These are phyloP conservation scores for Diaporthe vaccinii DNA, from an alignment of 2,329 filamentous ascomycete genomes.

Conservation along the genomic window DNA sequence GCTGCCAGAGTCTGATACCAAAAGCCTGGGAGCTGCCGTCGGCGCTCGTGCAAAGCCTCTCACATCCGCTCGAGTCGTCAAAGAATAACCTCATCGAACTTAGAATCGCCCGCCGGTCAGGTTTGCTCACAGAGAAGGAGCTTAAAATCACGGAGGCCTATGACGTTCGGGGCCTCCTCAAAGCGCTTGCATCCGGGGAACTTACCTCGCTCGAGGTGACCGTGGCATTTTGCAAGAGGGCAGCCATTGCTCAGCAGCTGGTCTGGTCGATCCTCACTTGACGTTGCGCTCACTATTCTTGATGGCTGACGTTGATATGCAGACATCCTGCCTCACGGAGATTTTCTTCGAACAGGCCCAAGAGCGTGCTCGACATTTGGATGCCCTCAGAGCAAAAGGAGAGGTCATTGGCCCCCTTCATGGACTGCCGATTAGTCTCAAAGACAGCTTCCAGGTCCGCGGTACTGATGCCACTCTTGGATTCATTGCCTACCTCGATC, in stretches of 20 bases:
- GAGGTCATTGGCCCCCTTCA: slow-evolving; percentile 37
- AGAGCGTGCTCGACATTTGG: slow-evolving; percentile 37
- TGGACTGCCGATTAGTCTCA: slow-evolving; percentile 40
- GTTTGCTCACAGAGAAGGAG: slow-evolving; percentile 37
- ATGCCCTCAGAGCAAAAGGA: slow-evolving; percentile 29
- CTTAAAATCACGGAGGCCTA: slow-evolving; percentile 39
- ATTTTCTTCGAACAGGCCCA: slow-evolving; percentile 37
- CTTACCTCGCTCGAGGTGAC: slow-evolving; percentile 40
- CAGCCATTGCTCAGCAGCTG: slow-evolving; percentile 41
- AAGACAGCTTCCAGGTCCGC: slow-evolving; percentile 40
- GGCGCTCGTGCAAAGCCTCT: slow-evolving; percentile 5
- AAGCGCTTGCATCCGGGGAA: slow-evolving; percentile 31
- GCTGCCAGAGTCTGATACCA: slow-evolving; percentile 30
- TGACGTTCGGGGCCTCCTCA: slow-evolving; percentile 32
- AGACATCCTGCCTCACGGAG: slow-evolving; percentile 41
- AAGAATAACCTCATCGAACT: slow-evolving; percentile 40
- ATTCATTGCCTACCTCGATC: slow-evolving; percentile 38
- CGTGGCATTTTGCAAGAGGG: slow-evolving; percentile 40
- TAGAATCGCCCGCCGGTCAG: slow-evolving; percentile 26
- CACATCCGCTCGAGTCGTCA: slow-evolving; percentile 34
- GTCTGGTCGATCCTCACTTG: neutral
- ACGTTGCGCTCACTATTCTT: neutral
- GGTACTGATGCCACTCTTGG: slow-evolving; percentile 39
- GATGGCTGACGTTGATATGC: neutral
- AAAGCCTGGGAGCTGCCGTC: slow-evolving; percentile 35